Conservation (phyloP, 2,329 filamentous ascomycete genomes). For the Talaromyces sp. region DNA sequence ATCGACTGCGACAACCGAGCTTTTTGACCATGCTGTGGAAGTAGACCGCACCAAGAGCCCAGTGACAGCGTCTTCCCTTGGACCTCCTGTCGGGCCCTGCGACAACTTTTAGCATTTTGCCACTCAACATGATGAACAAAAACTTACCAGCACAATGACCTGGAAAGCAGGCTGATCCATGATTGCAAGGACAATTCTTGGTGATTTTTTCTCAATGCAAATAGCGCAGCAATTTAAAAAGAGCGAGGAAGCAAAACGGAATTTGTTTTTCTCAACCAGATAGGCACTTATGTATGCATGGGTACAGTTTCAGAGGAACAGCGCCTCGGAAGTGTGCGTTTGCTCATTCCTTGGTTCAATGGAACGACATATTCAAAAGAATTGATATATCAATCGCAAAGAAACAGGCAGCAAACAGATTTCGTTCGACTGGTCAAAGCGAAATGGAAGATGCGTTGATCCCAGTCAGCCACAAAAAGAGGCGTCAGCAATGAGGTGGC, state of each 20-base stretch:
- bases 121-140: neutral
- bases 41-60: constrained; percentile 82
- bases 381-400: neutral
- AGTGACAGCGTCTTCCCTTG: constrained; percentile 82
- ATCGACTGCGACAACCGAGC: constrained; percentile 86
- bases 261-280: neutral
- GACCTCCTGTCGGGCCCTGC: constrained; percentile 81
- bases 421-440: neutral
- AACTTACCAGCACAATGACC: constrained; percentile 64
- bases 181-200: neutral
- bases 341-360: neutral
- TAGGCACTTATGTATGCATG: neutral
- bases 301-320: neutral
- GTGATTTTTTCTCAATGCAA: neutral
- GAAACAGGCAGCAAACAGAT: neutral
- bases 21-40: constrained; percentile 69
- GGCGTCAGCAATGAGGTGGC: neutral
- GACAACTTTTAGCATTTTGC: neutral
- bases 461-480: neutral
- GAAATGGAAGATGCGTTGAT: neutral
- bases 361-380: neutral
- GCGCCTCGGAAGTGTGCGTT: neutral
- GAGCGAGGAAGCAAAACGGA: neutral
- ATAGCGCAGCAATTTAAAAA: neutral
- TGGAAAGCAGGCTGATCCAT: constrained; percentile 51